These are phyloP conservation scores for Cryptococcus floricola DNA, from an alignment of 1,284 basidiomycete species.

Conservation along the genomic window DNA sequence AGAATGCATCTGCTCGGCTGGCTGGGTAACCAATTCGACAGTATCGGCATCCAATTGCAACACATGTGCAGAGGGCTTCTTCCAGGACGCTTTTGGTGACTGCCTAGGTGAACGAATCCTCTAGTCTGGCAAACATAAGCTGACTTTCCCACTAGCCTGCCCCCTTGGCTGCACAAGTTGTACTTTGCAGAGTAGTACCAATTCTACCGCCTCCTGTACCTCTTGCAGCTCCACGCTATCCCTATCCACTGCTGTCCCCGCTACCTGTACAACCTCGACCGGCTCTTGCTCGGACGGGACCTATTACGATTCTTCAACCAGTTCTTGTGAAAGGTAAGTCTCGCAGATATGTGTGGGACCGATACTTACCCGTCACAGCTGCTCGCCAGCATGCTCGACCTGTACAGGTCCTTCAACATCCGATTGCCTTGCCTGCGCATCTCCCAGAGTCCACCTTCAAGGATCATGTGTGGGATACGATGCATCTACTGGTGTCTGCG, in stretches of 20 bases:
- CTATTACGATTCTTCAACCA: slow-evolving; percentile 33
- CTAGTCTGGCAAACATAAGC: background rate
- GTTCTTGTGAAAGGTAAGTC: slow-evolving; percentile 35
- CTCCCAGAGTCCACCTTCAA: slow-evolving; percentile 34
- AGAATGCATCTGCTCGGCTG: slow-evolving; percentile 49
- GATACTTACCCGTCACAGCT: slow-evolving; percentile 18
- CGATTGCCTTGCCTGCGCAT: slow-evolving; percentile 43
- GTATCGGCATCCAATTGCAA: slow-evolving; percentile 38
- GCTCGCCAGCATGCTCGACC: slow-evolving; percentile 45
- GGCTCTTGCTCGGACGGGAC: slow-evolving; percentile 33
- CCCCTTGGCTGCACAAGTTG: slow-evolving; percentile 46
- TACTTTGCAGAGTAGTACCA: slow-evolving; percentile 25
- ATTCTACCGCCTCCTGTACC: slow-evolving; percentile 13
- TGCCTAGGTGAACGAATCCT: slow-evolving; percentile 40
- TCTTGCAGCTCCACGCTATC: slow-evolving; percentile 33
- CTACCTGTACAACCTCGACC: slow-evolving; percentile 28
- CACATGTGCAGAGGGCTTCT: slow-evolving; percentile 47
- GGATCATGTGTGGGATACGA: slow-evolving; percentile 47
- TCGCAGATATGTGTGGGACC: background rate
- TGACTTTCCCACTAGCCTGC: slow-evolving; percentile 39
- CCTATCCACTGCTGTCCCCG: slow-evolving; percentile 29
- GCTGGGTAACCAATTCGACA: slow-evolving; percentile 41
- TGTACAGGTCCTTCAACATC: slow-evolving; percentile 41
- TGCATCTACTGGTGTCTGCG: slow-evolving; percentile 43
- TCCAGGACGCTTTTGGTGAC: slow-evolving; percentile 29